Conservation (phyloP, 352 stramenopile species). For the Globisporangium perplexum region DNA sequence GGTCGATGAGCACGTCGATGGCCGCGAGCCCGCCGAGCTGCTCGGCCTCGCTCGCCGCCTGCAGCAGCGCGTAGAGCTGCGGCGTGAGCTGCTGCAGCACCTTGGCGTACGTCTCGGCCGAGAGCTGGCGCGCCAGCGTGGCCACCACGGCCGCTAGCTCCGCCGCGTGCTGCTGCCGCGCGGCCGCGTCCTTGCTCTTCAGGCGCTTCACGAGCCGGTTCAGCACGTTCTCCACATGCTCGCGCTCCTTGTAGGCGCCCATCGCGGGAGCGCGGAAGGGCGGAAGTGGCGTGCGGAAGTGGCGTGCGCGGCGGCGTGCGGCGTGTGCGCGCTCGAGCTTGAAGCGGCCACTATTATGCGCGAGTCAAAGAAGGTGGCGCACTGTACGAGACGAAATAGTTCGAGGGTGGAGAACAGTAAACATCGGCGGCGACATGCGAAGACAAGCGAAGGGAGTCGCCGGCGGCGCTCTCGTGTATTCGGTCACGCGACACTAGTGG, state of each 20-base stretch:
- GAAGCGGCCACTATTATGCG: too few species aligned
- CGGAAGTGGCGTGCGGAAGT: too few species aligned
- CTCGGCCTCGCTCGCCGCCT: conserved; percentile 52
- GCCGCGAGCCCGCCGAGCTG: conserved; percentile 70
- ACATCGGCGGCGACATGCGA: too few species aligned
- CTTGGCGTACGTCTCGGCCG: conserved; percentile 76
- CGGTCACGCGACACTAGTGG: too few species aligned
- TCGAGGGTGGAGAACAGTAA: too few species aligned
- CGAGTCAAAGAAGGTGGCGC: too few species aligned
- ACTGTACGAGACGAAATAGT: too few species aligned
- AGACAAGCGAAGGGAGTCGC: too few species aligned
- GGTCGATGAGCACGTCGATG: conserved; percentile 76
- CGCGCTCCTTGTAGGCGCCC: conserved; percentile 37
- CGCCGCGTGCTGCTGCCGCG: conserved; percentile 32
- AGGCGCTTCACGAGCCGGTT: conserved; percentile 58
- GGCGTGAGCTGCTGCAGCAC: conserved; percentile 68
- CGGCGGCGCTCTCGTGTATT: too few species aligned
- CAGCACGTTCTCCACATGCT: conserved; percentile 61
- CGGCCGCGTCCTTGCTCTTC: conserved; percentile 28
- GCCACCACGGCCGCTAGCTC: conserved; percentile 64
- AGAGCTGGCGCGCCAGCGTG: conserved; percentile 63
- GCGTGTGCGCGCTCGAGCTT: too few species aligned
- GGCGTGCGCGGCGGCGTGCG: too few species aligned
- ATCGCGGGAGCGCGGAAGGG: too few species aligned
- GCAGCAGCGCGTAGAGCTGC: conserved; percentile 65